Percentiles rank a stretch among this genome's conserved stretches.
Conservation (phyloP, 139 green algal genomes). For the Nannochloris sp. region DNA sequence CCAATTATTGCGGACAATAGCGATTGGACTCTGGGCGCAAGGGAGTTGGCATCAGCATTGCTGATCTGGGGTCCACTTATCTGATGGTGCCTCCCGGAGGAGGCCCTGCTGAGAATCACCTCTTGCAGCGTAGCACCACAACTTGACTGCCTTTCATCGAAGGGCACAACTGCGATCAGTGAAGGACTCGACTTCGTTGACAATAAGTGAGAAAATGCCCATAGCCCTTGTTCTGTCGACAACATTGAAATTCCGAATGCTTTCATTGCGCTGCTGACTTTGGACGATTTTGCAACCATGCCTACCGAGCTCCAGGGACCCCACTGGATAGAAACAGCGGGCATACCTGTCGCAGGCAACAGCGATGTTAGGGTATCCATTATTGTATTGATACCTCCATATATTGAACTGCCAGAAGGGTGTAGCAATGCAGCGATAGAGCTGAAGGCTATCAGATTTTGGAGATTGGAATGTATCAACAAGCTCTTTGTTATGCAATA, state of each 20-base stretch:
- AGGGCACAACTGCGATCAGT: not conserved
- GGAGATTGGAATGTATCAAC: not conserved
- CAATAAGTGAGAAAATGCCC: conserved; percentile 14
- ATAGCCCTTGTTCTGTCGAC: conserved; percentile 37
- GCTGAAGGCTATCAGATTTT: conserved; percentile 36
- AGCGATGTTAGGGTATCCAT: conserved; percentile 17
- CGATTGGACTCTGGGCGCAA: not conserved
- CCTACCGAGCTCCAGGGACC: conserved; percentile 36
- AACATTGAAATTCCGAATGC: conserved; percentile 57
- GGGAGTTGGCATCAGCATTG: not conserved
- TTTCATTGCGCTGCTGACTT: conserved; percentile 31
- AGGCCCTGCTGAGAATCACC: too few species aligned
- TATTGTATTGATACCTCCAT: conserved; percentile 30
- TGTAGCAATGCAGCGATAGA: conserved; percentile 36
- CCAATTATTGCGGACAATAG: not conserved
- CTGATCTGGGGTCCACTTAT: not conserved
- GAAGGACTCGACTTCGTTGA: not conserved
- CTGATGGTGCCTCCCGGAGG: not conserved
- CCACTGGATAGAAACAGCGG: conserved; percentile 38
- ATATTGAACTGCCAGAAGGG: conserved; percentile 27
- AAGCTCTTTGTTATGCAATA: not conserved
- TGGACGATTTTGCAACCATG: conserved; percentile 31
- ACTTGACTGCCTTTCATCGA: not conserved
- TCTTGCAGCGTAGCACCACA: too few species aligned
- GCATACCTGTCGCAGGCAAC: conserved; percentile 13